phyloP scores from a whole-genome alignment of 257 asterid species.

The Gentiana straminea region DNA sequence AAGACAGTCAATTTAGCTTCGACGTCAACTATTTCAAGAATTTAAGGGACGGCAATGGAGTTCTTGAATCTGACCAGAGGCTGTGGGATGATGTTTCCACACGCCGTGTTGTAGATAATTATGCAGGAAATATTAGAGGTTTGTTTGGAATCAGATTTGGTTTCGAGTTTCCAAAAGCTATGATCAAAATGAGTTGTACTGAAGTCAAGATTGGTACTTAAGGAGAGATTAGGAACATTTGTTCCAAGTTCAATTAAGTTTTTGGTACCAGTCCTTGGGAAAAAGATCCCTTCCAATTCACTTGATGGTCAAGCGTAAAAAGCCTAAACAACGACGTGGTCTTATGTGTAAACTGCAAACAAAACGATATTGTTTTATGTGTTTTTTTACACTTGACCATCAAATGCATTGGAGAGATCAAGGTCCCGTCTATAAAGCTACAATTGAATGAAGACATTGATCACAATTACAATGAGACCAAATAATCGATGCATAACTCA shows the following conservation, averaged over 20 bases:
- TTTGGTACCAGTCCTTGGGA: neutral
- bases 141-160: constrained; percentile 48
- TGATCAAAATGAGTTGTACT: constrained; percentile 63
- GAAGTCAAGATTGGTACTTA: constrained; percentile 46
- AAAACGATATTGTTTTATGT: too few species aligned
- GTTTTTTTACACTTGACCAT: too few species aligned
- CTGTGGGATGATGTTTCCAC: constrained; percentile 47
- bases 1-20: constrained; percentile 35
- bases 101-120: constrained; percentile 38
- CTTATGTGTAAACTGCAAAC: too few species aligned
- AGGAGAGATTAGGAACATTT: constrained; percentile 57
- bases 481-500: too few species aligned
- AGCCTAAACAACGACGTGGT: too few species aligned
- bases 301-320: too few species aligned
- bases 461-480: too few species aligned
- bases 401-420: too few species aligned
- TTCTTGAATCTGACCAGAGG: constrained; percentile 76
- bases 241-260: constrained; percentile 40
- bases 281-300: too few species aligned
- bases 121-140: constrained; percentile 48
- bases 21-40: constrained; percentile 64
- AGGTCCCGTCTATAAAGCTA: too few species aligned
- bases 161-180: constrained; percentile 50
- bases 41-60: constrained; percentile 44
- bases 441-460: too few species aligned